Percentiles rank a stretch among this genome's conserved stretches.
phyloP scores from a whole-genome alignment of 2,329 filamentous ascomycete species.

The Fusarium compactum region DNA sequence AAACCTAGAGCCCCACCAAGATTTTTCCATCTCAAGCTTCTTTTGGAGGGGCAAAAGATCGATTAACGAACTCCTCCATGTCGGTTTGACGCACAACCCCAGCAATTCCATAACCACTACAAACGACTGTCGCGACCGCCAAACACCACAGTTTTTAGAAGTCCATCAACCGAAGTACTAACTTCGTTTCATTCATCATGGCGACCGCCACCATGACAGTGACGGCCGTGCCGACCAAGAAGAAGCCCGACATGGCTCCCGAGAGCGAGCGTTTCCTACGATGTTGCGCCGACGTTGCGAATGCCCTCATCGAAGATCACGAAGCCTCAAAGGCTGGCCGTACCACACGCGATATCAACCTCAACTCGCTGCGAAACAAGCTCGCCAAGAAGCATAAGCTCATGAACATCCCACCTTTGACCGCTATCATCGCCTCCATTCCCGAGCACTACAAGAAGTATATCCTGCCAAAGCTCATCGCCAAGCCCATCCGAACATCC shows the following conservation, averaged over 20 bases:
- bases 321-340: conserved; percentile 82
- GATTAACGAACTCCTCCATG: conserved; percentile 19
- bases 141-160: background rate
- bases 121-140: background rate
- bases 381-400: conserved; percentile 94
- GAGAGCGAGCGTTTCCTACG: conserved; percentile 95
- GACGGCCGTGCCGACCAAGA: conserved; percentile 74
- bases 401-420: conserved; percentile 88
- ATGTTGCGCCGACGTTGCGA: conserved; percentile 95
- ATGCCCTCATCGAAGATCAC: conserved; percentile 92
- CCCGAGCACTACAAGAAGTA: conserved; percentile 99
- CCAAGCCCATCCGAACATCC: conserved; percentile 95
- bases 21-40: conserved; percentile 36
- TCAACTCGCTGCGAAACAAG: conserved; percentile 88
- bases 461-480: conserved; percentile 93
- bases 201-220: conserved; percentile 71
- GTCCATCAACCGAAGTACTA: background rate
- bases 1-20: conserved; percentile 39
- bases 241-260: conserved; percentile 82
- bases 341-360: conserved; percentile 87
- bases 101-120: background rate
- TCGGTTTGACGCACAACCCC: conserved; percentile 3
- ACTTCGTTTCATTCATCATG: conserved; percentile 46
- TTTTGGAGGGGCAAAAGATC: conserved; percentile 46
- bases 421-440: conserved; percentile 96